A percentile compares a stretch with the other conserved stretches of the same genome.
Conservation (phyloP, 176 grass and related monocot species). For the Cymbopogon citratus region DNA sequence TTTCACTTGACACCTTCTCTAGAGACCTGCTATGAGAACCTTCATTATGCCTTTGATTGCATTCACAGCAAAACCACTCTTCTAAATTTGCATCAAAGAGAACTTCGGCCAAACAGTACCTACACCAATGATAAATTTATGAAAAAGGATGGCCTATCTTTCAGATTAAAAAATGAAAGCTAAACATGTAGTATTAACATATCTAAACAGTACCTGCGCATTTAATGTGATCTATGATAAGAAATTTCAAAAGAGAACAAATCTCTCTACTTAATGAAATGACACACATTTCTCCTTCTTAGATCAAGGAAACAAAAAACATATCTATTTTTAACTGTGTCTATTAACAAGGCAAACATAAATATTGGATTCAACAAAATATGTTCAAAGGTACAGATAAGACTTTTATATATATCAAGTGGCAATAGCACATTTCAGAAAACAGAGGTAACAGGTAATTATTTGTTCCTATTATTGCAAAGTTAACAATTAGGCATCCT, state of each 20-base stretch:
- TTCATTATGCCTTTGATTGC: no score
- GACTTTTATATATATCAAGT: background rate
- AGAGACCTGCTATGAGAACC: no score
- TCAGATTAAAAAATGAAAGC: background rate
- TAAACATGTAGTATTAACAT: background rate
- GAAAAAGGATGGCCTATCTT: background rate
- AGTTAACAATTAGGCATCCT: background rate
- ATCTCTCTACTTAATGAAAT: no score
- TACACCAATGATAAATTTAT: background rate
- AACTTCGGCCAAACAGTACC: no score
- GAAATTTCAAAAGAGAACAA: background rate
- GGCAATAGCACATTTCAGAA: background rate
- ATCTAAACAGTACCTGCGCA: background rate
- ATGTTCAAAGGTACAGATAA: slow-evolving; percentile 4
- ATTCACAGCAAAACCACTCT: no score
- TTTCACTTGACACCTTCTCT: no score
- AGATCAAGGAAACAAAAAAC: no score
- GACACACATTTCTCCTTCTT: no score
- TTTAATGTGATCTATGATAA: background rate
- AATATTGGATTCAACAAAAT: slow-evolving; percentile 1
- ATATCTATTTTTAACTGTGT: background rate
- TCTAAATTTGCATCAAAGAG: no score
- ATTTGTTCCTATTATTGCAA: background rate
- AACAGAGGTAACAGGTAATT: background rate
- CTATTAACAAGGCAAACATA: background rate